These are phyloP conservation scores for Oryza coarctata DNA, from an alignment of 176 grass and related monocot genomes.

Conservation along the genomic window DNA sequence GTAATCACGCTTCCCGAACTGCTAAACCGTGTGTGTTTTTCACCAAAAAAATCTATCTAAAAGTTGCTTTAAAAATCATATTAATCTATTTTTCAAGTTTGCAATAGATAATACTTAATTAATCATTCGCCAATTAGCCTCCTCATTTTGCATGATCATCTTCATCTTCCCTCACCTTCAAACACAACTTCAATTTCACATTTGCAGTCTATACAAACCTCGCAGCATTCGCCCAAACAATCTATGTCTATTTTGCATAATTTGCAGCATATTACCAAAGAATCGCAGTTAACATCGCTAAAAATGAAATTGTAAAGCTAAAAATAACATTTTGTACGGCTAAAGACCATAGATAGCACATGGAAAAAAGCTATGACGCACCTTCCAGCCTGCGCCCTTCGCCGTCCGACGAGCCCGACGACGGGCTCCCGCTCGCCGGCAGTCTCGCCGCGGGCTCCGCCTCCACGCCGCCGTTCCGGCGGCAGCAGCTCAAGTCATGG, in stretches of 20 bases:
- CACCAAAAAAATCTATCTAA: too few relatives aligned
- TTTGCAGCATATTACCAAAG: not conserved
- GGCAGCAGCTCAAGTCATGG: not conserved
- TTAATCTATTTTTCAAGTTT: too few relatives aligned
- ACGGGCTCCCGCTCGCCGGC: constrained; percentile 30
- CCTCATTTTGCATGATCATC: too few relatives aligned
- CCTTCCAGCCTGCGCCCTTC: constrained; percentile 35
- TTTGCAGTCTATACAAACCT: not conserved
- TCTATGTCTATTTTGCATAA: not conserved
- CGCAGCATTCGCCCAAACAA: not conserved
- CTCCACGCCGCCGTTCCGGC: not conserved
- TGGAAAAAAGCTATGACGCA: constrained; percentile 14
- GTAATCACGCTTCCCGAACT: too few relatives aligned
- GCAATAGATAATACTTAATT: too few relatives aligned
- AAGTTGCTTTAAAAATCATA: too few relatives aligned
- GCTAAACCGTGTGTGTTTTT: too few relatives aligned
- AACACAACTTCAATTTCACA: not conserved
- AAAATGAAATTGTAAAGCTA: not conserved
- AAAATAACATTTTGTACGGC: not conserved
- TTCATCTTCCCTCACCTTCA: too few relatives aligned
- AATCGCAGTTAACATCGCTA: not conserved
- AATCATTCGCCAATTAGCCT: too few relatives aligned
- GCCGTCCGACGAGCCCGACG: constrained; percentile 35
- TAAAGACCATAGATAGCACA: constrained; percentile 30
- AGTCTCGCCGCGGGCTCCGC: constrained; percentile 3